Base-by-base conservation (phyloP, 164 flowering plant species). In the Annona squamosa region DNA sequence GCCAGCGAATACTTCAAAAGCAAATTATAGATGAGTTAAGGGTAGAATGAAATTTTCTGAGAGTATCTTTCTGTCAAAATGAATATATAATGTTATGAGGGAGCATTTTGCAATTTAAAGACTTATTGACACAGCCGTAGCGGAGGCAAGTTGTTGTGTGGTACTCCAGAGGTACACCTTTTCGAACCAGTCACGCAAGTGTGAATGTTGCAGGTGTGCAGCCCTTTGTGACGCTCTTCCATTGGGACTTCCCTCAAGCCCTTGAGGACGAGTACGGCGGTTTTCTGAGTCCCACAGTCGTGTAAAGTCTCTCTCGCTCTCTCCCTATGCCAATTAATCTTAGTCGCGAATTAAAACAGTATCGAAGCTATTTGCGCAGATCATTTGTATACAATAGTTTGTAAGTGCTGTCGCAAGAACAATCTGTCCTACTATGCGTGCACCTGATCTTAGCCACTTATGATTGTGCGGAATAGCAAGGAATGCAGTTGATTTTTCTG, bases 221-320 rank as follows among this genome's bases (percentile, higher is more conserved):
- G 61, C 96, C 96, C 4, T 85, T 82, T 77, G 87, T 85, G 16
- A 88, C 91, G 4, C 72, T 91, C 5, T 88, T 87, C 44, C 96
- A 91, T 61, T 87, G 89, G 84, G 96, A 91, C 75, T 68, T 78
- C 57, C 96, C 96, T 1, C 90, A 89, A 75, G 76, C 81, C n/a
- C 80, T 89, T 0, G 81, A 87, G 72, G 88, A 85, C 48, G 82
- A 83, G 46, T 89, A 86, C 71, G 83, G 81, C 65, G 87, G 93
- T 16, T 85, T 85, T 70, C 56, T 85, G 44, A 85, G 87, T 59
- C 77, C 81, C 26, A 63, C 43, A 2, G 70, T 89, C 46, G 81
- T 84, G 93, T 88, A 77, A 83, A 26, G 37, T 26, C 37, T 26
- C 37, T 26, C 37, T 26, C 37, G 37, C 37, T 26, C 37, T 26